A percentile compares a stretch with the other conserved stretches of the same genome.
These are phyloP conservation scores for Sungouiella blattae DNA, from an alignment of 805 yeast species.

Conservation along the genomic window DNA sequence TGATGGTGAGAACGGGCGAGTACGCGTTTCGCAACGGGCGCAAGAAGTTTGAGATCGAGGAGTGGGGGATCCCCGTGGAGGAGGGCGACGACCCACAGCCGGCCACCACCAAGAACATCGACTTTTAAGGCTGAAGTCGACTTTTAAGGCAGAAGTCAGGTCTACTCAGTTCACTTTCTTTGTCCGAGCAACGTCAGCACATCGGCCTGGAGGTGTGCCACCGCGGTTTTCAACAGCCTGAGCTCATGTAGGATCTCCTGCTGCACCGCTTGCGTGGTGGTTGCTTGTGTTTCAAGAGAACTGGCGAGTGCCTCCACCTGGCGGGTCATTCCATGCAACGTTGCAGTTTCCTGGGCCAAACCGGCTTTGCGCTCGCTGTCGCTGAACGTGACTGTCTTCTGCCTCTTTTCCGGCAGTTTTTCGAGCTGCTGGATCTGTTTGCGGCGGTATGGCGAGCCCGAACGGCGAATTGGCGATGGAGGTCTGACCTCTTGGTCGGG, in stretches of 20 bases:
- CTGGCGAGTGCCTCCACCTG: conserved; percentile 7
- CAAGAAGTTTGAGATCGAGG: conserved; percentile 79
- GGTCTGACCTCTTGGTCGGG: background rate
- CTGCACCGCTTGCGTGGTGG: conserved; percentile 8
- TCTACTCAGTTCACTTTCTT: background rate
- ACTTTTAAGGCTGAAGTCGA: too few relatives aligned
- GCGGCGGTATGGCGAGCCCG: conserved; percentile 36
- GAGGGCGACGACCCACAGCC: conserved; percentile 51
- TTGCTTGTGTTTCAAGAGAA: conserved; percentile 6
- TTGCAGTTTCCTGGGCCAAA: background rate
- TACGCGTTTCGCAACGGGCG: conserved; percentile 84
- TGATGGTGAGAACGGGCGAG: conserved; percentile 72
- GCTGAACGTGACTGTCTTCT: too few relatives aligned
- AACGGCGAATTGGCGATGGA: conserved; percentile 24
- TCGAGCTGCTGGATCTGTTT: conserved; percentile 29
- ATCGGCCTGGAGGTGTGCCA: conserved; percentile 6
- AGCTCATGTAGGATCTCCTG: conserved; percentile 7
- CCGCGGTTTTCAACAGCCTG: conserved; percentile 3
- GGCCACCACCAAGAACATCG: conserved; percentile 34
- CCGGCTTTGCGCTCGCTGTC: too few relatives aligned
- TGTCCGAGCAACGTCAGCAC: background rate
- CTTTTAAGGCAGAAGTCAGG: too few relatives aligned
- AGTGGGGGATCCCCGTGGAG: conserved; percentile 97
- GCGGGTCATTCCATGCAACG: conserved; percentile 1
- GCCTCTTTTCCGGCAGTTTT: conserved; percentile 9